Conservation (phyloP, 2,329 filamentous ascomycete genomes). For the Pleurostoma richardsiae region DNA sequence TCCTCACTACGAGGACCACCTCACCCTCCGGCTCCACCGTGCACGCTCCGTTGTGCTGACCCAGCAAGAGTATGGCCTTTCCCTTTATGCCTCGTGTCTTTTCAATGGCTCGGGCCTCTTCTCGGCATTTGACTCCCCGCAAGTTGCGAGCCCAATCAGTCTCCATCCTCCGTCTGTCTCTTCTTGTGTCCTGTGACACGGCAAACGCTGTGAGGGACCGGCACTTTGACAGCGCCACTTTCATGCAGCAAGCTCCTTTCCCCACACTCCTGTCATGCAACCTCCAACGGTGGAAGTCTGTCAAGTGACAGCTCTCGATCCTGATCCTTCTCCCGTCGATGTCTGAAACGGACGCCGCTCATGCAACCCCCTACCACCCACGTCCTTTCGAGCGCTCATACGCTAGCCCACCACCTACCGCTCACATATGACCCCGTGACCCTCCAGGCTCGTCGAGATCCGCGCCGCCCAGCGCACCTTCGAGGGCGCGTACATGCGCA, state of each 20-base stretch:
- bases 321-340: neutral
- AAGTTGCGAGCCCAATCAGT: neutral
- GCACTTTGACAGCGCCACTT: neutral
- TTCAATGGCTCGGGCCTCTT: neutral
- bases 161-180: neutral
- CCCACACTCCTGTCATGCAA: neutral
- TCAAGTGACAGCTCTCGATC: neutral
- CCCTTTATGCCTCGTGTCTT: neutral
- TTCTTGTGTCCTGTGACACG: too few species aligned
- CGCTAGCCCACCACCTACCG: neutral
- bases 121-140: neutral
- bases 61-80: conserved; percentile 57
- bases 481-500: conserved; percentile 94
- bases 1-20: conserved; percentile 60
- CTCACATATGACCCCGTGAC: neutral
- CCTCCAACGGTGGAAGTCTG: neutral
- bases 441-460: conserved; percentile 73
- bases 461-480: conserved; percentile 94
- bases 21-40: conserved; percentile 76
- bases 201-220: neutral
- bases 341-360: neutral
- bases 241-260: neutral
- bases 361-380: too few species aligned
- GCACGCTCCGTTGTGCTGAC: conserved; percentile 81
- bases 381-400: neutral